Conservation (phyloP, 192 early-diverging fungal genomes). For the Backusella tarrabulga region DNA sequence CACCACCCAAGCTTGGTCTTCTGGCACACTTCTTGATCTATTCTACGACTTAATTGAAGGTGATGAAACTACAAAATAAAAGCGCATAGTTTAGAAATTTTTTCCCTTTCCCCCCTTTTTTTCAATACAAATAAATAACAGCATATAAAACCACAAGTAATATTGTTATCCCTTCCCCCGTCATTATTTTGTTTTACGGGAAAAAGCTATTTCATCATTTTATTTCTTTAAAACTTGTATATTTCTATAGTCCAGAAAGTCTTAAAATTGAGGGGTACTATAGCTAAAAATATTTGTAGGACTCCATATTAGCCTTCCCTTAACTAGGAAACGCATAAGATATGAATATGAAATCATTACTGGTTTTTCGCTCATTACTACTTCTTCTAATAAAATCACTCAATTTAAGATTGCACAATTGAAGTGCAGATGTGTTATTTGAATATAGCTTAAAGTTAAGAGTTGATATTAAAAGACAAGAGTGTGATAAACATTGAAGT, state of each 20-base stretch:
- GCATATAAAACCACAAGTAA: neutral
- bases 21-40: slow-evolving; percentile 72
- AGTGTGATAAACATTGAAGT: neutral
- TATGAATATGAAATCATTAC: neutral
- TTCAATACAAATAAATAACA: neutral
- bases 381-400: neutral
- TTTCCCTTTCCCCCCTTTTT: neutral
- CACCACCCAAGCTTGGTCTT: slow-evolving; percentile 94
- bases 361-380: neutral
- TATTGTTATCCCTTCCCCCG: neutral
- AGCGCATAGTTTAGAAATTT: neutral
- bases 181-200: neutral
- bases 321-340: neutral
- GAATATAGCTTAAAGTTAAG: neutral
- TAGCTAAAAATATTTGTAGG: neutral
- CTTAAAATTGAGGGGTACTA: neutral
- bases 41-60: slow-evolving; percentile 40
- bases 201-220: neutral
- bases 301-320: neutral
- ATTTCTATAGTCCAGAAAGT: neutral
- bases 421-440: neutral
- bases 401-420: neutral
- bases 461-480: neutral
- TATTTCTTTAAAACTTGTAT: neutral
- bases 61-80: neutral